Evolutionary conservation across 441 rosid genomes (phyloP).

Genomic region (Flueggea neowawraea): DNA sequence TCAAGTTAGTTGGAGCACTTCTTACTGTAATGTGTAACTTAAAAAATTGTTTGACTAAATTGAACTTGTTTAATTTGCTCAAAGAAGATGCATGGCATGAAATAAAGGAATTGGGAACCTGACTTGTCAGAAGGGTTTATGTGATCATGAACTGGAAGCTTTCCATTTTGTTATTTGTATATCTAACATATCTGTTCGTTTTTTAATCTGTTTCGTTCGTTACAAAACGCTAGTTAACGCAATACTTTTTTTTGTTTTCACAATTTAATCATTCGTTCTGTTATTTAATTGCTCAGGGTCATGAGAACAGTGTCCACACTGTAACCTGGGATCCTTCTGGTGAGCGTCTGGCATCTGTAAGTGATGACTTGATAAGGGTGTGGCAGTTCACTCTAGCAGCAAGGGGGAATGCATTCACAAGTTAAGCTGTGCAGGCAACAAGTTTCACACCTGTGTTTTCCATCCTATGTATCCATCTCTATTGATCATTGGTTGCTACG

Average conservation of each 20-base stretch:
- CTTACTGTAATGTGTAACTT: too few relatives aligned
- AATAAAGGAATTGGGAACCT: not conserved
- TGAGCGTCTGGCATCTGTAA: conserved; percentile 57
- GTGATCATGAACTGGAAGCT: not conserved
- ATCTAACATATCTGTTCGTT: too few relatives aligned
- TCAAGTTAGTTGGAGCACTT: too few relatives aligned
- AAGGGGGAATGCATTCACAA: conserved; percentile 51
- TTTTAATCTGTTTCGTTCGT: not conserved
- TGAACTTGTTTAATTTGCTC: not conserved
- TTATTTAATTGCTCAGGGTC: conserved; percentile 36
- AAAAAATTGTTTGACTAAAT: not conserved
- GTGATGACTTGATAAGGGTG: conserved; percentile 61
- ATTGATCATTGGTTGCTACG: conserved; percentile 50
- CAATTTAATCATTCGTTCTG: too few relatives aligned
- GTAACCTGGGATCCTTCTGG: conserved; percentile 70
- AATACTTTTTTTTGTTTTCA: too few relatives aligned
- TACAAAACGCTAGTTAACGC: not conserved
- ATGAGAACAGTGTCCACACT: conserved; percentile 40
- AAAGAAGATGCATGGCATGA: not conserved
- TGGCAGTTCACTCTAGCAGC: conserved; percentile 45
- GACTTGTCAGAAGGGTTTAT: not conserved
- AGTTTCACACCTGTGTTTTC: conserved; percentile 47
- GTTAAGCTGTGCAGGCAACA: conserved; percentile 43
- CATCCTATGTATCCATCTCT: conserved; percentile 51
- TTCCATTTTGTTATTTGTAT: too few relatives aligned